phyloP scores from a whole-genome alignment of 2,329 filamentous ascomycete genomes.

The Lachnellula cervina region DNA sequence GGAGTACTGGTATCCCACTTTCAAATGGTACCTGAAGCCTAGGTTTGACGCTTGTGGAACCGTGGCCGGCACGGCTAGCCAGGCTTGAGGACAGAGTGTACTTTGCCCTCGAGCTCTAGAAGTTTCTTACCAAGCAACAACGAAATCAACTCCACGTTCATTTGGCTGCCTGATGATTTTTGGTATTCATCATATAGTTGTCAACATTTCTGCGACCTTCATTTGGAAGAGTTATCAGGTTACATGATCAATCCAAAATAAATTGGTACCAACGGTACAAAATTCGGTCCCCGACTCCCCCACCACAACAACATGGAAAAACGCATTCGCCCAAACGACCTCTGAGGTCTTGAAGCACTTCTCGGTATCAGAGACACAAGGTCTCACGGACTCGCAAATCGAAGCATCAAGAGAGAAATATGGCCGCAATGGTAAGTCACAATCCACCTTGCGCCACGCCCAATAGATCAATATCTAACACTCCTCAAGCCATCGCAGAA shows the following conservation, averaged over 20 bases:
- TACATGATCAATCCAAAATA: constrained; percentile 16
- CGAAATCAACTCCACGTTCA: constrained; percentile 1
- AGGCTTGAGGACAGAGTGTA: constrained; percentile 1
- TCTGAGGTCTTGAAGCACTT: constrained; percentile 56
- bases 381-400: constrained; percentile 58
- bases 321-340: constrained; percentile 55
- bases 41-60: no score
- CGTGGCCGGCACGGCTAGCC: background rate
- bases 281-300: constrained; percentile 3
- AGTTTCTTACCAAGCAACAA: constrained; percentile 3
- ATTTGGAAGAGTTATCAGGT: constrained; percentile 6
- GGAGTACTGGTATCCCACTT: no score
- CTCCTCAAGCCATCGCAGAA: constrained; percentile 62
- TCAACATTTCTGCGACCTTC: constrained; percentile 5
- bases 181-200: background rate
- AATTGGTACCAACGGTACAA: constrained; percentile 13
- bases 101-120: background rate
- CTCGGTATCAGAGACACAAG: constrained; percentile 48
- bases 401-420: constrained; percentile 50
- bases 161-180: constrained; percentile 3
- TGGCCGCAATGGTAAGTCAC: constrained; percentile 59
- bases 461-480: constrained; percentile 16
- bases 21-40: background rate
- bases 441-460: constrained; percentile 12
- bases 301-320: constrained; percentile 47